Evolutionary conservation across 768 basidiomycete species (phyloP), one percentile per base, ranked within the genome.

Genomic region (Amanita polypyramis): DNA sequence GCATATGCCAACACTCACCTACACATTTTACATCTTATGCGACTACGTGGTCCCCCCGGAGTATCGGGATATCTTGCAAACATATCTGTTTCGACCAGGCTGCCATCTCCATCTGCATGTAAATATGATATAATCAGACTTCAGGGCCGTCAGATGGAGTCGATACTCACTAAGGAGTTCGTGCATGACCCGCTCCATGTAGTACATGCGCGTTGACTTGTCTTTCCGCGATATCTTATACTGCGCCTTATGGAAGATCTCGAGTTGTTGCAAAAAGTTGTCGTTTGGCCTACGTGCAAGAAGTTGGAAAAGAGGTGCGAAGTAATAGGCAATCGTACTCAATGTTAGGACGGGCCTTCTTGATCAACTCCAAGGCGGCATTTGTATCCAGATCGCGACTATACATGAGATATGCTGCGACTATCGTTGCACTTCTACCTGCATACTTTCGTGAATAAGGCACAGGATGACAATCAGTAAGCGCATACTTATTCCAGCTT

Each of bases 1-100:
- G 12, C 12, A 5, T 17, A 27, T 2, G 37, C 23, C 5, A 12
- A 1, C 4, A 41, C 74, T 43, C 50, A 82, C 85, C 89, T 73
- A 70, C 93, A 95, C 82, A 85, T 89, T 65, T 87, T 92, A 65
- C 93, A 96, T 58, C 93, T 73, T 58, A 96, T 92, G 34, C 83
- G 76, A 34, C 75, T 62, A 12, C 69, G 65, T 9, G 70, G 62
- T 43, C 60, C 72, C 30, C 68, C 67, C 0, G 87, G 82, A 0
- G 85, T 82, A 3, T 73, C 62, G 1, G 82, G 77, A 60, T 73
- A 78, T 55, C 74, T 79, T 1, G 90, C 84, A 57, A 91, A 85
- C 77, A 89, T 89, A 48, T 80, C 76, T 11, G 72, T 77, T 39
- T 76, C 67, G 8, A 82, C 75, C 5, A 69, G 55, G 20, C 77